phyloP scores from a whole-genome alignment of 163 green algal species.

The Chlamydomonas reinhardtii region DNA sequence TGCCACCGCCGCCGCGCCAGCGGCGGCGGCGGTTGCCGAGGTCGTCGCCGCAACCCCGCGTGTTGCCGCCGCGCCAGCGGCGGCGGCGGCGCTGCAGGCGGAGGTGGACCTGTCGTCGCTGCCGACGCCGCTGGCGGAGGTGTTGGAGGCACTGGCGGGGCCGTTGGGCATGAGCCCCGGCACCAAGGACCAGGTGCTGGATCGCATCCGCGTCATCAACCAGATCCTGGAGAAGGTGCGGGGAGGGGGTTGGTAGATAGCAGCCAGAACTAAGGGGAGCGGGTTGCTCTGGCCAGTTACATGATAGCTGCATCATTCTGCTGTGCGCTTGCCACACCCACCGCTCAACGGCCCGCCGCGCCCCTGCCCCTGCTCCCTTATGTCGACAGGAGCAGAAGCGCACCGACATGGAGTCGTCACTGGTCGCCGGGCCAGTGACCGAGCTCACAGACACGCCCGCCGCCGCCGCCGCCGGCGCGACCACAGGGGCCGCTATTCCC shows the following conservation, averaged over 20 bases:
- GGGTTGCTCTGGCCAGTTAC: no score
- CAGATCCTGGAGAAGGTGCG: constrained; percentile 28
- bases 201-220: constrained; percentile 46
- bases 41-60: not conserved
- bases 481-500: not conserved
- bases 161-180: not conserved
- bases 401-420: not conserved
- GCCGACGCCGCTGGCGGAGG: not conserved
- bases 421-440: not conserved
- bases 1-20: no score
- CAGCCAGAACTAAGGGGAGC: no score
- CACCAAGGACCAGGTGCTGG: constrained; percentile 5
- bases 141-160: not conserved
- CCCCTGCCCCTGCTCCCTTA: no score
- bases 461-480: not conserved
- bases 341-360: no score
- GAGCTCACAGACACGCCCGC: not conserved
- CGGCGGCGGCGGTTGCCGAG: no score
- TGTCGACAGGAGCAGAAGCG: not conserved
- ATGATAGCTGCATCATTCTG: no score
- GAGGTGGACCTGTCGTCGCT: not conserved
- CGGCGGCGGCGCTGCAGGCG: no score
- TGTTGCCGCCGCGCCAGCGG: no score
- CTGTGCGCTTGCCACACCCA: no score
- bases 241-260: no score